Conservation (phyloP, 2,329 filamentous ascomycete genomes). For the Talaromyces sp. region DNA sequence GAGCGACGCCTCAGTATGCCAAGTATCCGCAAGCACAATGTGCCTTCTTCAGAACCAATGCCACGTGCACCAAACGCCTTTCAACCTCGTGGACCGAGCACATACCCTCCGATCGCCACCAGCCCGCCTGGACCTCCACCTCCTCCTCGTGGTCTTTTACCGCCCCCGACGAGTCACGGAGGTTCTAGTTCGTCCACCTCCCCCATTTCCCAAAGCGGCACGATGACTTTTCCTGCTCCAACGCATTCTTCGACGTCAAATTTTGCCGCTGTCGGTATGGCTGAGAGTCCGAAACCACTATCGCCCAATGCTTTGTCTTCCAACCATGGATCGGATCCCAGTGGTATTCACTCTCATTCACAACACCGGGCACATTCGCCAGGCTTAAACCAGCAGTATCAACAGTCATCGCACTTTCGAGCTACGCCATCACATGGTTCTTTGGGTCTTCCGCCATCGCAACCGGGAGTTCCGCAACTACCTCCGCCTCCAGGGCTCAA, state of each 20-base stretch:
- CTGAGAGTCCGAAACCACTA: conserved; percentile 80
- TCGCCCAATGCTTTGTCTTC: conserved; percentile 39
- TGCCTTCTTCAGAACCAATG: conserved; percentile 44
- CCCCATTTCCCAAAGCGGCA: conserved; percentile 40
- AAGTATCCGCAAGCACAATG: conserved; percentile 67
- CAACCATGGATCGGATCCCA: conserved; percentile 31
- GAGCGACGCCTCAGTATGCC: conserved; percentile 52
- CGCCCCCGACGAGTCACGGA: conserved; percentile 54
- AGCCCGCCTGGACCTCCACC: conserved; percentile 43
- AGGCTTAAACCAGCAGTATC: conserved; percentile 36
- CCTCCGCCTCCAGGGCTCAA: conserved; percentile 38
- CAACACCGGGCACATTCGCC: conserved; percentile 40
- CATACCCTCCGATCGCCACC: conserved; percentile 67
- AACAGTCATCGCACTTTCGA: conserved; percentile 33
- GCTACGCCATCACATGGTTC: conserved; percentile 11
- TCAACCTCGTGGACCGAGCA: conserved; percentile 63
- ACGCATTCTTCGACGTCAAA: conserved; percentile 46
- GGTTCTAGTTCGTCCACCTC: conserved; percentile 53
- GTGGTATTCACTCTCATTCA: conserved; percentile 29
- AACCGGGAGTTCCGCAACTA: conserved; percentile 35
- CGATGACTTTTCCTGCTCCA: conserved; percentile 34
- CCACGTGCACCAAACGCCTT: conserved; percentile 39
- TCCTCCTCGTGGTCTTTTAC: conserved; percentile 53
- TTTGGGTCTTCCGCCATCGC: conserved; percentile 32
- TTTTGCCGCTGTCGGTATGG: conserved; percentile 69